Conservation (phyloP, 768 basidiomycete species). For the Lactarius hengduanensis region DNA sequence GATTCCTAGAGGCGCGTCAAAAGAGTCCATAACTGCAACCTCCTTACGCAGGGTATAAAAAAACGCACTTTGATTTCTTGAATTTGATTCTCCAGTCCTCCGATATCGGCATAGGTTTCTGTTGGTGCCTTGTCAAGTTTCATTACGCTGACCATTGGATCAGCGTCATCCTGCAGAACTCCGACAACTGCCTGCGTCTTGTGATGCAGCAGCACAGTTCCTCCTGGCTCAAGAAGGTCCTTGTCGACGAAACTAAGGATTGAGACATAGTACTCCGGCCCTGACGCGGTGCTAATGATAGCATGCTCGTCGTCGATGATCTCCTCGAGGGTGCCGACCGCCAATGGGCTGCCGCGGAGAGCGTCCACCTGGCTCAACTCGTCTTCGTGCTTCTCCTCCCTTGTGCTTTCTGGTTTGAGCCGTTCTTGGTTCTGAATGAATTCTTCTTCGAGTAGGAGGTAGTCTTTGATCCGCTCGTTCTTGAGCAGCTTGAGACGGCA, state of each 20-base stretch:
- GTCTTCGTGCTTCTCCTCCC: slow-evolving; percentile 95
- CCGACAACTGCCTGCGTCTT: slow-evolving; percentile 95
- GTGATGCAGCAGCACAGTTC: slow-evolving; percentile 92
- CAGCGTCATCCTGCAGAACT: slow-evolving; percentile 90
- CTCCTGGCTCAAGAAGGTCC: slow-evolving; percentile 94
- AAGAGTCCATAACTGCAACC: not conserved
- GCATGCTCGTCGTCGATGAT: slow-evolving; percentile 98
- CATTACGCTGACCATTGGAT: slow-evolving; percentile 98
- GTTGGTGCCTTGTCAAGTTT: slow-evolving; percentile 99
- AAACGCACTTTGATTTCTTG: slow-evolving; percentile 91
- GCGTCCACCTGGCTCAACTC: slow-evolving; percentile 93
- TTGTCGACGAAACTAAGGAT: slow-evolving; percentile 99
- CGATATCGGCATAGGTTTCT: slow-evolving; percentile 97
- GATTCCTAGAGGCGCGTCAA: slow-evolving; percentile 67
- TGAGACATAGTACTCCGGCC: slow-evolving; percentile 95
- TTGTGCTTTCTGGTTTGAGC: slow-evolving; percentile 79
- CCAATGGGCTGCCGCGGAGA: slow-evolving; percentile 93
- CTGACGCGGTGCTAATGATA: slow-evolving; percentile 93
- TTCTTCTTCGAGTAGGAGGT: slow-evolving; percentile 92
- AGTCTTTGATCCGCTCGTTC: slow-evolving; percentile 98
- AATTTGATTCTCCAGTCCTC: slow-evolving; percentile 94
- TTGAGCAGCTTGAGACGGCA: slow-evolving; percentile 95
- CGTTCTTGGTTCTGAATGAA: slow-evolving; percentile 92
- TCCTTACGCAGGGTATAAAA: not conserved
- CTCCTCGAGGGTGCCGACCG: slow-evolving; percentile 97